phyloP scores from a whole-genome alignment of 176 grass and related monocot genomes.

The Aegilops longissima region DNA sequence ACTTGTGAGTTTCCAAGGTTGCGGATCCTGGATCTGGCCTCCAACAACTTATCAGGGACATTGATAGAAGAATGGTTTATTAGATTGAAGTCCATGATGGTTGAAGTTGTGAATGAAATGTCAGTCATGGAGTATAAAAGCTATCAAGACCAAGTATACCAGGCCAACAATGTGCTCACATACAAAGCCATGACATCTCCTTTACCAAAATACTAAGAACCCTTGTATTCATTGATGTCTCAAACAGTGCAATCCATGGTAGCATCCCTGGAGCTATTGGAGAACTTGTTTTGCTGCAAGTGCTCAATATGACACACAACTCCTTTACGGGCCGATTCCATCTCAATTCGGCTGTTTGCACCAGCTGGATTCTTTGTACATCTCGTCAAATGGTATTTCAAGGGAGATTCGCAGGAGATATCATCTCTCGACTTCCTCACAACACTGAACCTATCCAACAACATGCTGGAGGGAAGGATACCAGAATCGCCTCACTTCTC shows the following conservation, averaged over 20 bases:
- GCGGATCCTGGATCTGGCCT: not conserved
- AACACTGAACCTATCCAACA: constrained; percentile 35
- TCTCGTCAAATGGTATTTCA: constrained; percentile 44
- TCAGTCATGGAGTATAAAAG: not conserved
- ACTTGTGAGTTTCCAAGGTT: not conserved
- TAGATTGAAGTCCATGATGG: not conserved
- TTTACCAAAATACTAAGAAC: not conserved
- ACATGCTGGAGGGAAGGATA: constrained; percentile 37
- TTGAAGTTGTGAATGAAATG: not conserved
- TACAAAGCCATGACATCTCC: not conserved
- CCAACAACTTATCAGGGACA: not conserved
- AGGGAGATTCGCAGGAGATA: constrained; percentile 16
- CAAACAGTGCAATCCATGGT: constrained; percentile 19
- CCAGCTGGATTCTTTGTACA: constrained; percentile 37
- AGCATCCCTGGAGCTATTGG: constrained; percentile 34
- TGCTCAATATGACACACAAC: constrained; percentile 27
- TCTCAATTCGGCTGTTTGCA: not conserved
- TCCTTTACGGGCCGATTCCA: not conserved
- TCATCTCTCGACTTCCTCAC: constrained; percentile 31
- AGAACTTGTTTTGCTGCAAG: not conserved
- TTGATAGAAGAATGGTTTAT: not conserved
- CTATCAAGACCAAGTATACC: not conserved
- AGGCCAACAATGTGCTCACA: not conserved
- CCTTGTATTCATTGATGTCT: constrained; percentile 20
- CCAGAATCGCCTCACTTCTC: constrained; percentile 10